Evolutionary conservation across 768 basidiomycete genomes (phyloP), one percentile per base, ranked within the genome.

Genomic region (Hemileccinum impolitum): DNA sequence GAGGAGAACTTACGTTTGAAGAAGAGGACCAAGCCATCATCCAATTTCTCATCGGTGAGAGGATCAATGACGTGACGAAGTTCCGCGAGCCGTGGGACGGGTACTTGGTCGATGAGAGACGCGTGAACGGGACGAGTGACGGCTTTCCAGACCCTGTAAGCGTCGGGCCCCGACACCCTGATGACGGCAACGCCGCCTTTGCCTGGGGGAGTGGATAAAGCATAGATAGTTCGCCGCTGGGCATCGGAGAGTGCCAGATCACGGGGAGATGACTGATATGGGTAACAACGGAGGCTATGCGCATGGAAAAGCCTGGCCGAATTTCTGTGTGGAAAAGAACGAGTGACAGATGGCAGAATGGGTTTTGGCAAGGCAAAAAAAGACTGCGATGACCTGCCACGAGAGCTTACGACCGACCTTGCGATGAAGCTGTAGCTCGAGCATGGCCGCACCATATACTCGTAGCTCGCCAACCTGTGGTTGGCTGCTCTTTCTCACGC

Each of bases 201-300:
- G 1, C 91, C 93, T 3, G 87, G 82, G 2, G 92, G 89, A 0
- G 91, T 93, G 0, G 92, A 90, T 23, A 94, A 75, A 1, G 92
- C 93, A 62, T 87, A 95, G 39, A 95, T 90, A 3, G 93, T 94
- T 19, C 67, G 60, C n/a, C 76, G 72, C 62, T 90, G 85, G 6
- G 84, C 68, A 39, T 75, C 73, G 11, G 76, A 77, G 37, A 56
- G 65, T 0, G 65, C 61, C 7, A 64, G 56, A 10, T 53, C 23
- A 11, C 19, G 39, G 31, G 28, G 40, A 31, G n/a, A 35, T 36
- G 51, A 53, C 58, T 30, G 53, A 57, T 49, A 56, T 53, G 48
- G 52, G 13, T 44, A 45, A 39, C 17, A 30, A 23, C 23, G n/a
- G 52, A 50, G 53, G 62, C 50, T 45, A 62, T 60, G 54, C 52